Evolutionary conservation across 768 basidiomycete species (phyloP), one percentile per base, ranked within the genome.

Genomic region (Auriscalpium vulgare): DNA sequence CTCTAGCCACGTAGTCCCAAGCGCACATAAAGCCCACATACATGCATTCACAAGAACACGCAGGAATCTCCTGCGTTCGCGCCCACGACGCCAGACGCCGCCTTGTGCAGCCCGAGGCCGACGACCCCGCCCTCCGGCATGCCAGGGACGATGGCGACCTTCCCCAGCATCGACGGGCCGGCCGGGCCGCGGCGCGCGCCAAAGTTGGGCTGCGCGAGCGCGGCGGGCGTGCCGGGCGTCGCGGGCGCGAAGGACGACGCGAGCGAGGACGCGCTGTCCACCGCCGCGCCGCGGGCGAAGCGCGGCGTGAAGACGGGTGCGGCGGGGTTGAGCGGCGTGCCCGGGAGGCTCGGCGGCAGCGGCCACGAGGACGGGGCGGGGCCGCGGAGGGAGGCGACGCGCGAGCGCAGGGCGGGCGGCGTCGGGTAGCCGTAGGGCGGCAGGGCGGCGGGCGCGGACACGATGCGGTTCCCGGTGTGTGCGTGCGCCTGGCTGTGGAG

Each of bases 281-380:
- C 47, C n/a, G 14, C 47, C 21, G 47, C 47, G 47, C n/a, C n/a
- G n/a, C 17, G n/a, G 6, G 11, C 2, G 17, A 29, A 17, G 13
- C 56, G 56, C 17, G 56, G 51, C 29, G 50, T 38, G 56, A 56
- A 56, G 3, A 46, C 37, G 46, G 50, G 56, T 5, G 51, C 51
- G 5, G 56, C 37, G 7, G 56, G 56, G 38, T 53, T 47, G 47
- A 47, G 47, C n/a, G n/a, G n/a, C 8, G 52, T 38, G 47, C 23
- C 29, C 23, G 35, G 29, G 2, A 34, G 10, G 14, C n/a, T 9
- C 19, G 43, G 37, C 10, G 36, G 35, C 21, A 50, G 11, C 4
- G 19, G 37, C 16, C 21, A 21, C 10, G 23, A 3, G 40, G 10
- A 2, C 17, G 53, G 34, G 44, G 14, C 29, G n/a, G 21, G 3